Evolutionary conservation across 768 basidiomycete species (phyloP).

Genomic region (Tremella yokohamensis): DNA sequence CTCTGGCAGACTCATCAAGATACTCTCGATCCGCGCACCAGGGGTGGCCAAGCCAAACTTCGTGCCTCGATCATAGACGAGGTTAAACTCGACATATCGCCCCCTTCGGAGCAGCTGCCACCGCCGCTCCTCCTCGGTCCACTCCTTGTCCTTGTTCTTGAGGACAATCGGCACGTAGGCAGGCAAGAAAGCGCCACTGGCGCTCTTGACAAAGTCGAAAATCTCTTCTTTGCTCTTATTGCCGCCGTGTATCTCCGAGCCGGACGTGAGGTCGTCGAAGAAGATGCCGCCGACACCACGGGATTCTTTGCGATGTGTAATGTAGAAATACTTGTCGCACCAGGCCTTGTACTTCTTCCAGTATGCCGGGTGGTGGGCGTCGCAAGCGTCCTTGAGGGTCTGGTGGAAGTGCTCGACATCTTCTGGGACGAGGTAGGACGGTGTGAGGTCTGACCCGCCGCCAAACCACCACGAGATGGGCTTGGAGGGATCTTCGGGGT

Average conservation of each 20-base stretch:
- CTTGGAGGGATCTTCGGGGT: conserved; percentile 42
- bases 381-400: conserved; percentile 71
- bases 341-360: conserved; percentile 83
- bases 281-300: conserved; percentile 93
- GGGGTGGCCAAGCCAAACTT: conserved; percentile 82
- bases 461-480: conserved; percentile 95
- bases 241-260: conserved; percentile 53
- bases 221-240: conserved; percentile 62
- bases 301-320: conserved; percentile 77
- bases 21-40: conserved; percentile 81
- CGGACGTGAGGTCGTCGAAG: conserved; percentile 78
- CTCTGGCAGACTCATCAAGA: conserved; percentile 80
- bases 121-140: conserved; percentile 62
- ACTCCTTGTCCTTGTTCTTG: conserved; percentile 55
- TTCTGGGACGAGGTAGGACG: conserved; percentile 82
- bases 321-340: conserved; percentile 97
- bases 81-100: conserved; percentile 91
- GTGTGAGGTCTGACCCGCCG: conserved; percentile 90
- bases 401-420: conserved; percentile 84
- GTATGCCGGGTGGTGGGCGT: conserved; percentile 63
- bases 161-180: conserved; percentile 84
- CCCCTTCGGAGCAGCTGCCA: conserved; percentile 93
- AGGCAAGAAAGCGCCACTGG: conserved; percentile 78
- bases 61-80: conserved; percentile 80
- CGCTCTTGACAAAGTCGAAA: conserved; percentile 67